phyloP scores from a whole-genome alignment of 345 rosid species.

The Mallotus nudiflorus region DNA sequence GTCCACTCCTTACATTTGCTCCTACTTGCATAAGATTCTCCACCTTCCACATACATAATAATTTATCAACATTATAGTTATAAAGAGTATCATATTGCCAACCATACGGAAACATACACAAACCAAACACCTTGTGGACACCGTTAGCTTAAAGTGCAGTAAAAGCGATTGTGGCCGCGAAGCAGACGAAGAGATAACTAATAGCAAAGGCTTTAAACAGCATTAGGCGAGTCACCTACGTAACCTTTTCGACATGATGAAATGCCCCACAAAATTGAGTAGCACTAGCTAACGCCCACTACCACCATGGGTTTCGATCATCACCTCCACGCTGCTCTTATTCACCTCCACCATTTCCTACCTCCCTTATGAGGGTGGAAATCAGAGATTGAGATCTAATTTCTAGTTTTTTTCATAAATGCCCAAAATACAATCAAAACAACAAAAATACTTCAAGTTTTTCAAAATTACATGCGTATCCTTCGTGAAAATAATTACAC shows the following conservation, averaged over 20 bases:
- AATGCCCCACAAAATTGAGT: constrained; percentile 53
- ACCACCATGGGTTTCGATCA: constrained; percentile 17
- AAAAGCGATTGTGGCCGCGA: constrained; percentile 45
- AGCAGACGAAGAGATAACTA: constrained; percentile 64
- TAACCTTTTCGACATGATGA: constrained; percentile 46
- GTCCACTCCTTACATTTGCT: constrained; percentile 39
- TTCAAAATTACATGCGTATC: too few species aligned
- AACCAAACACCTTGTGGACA: constrained; percentile 43
- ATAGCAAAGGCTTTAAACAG: constrained; percentile 58
- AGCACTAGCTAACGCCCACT: constrained; percentile 49
- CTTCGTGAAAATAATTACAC: too few species aligned
- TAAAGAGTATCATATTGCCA: too few species aligned
- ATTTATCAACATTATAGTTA: too few species aligned
- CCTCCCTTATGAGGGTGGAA: too few species aligned
- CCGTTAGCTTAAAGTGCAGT: constrained; percentile 53
- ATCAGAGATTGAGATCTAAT: too few species aligned
- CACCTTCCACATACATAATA: constrained; percentile 31
- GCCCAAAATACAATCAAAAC: too few species aligned
- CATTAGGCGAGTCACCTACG: constrained; percentile 56
- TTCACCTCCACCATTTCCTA: constrained; percentile 10
- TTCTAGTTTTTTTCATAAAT: too few species aligned
- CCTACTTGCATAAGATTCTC: constrained; percentile 54
- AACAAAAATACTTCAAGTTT: too few species aligned
- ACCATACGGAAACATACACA: too few species aligned
- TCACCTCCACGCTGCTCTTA: constrained; percentile 18